These are phyloP conservation scores for Xylariaceae sp. DNA, from an alignment of 2,329 filamentous ascomycete species.

Conservation along the genomic window DNA sequence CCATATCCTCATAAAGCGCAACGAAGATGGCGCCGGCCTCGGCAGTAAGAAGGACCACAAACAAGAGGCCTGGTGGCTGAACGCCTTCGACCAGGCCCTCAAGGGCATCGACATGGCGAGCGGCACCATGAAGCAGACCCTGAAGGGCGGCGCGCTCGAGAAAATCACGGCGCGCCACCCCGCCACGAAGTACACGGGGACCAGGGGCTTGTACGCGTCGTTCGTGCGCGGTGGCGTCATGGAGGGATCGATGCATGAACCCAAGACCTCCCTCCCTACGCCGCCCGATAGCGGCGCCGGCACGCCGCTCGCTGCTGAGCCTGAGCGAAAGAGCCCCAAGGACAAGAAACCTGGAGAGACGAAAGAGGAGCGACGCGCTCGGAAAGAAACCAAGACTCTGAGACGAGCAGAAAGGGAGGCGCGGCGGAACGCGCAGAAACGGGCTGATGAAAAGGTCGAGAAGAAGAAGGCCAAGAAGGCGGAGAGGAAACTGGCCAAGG, in stretches of 20 bases:
- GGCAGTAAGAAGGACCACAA: slow-evolving; percentile 66
- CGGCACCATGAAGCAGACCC: slow-evolving; percentile 51
- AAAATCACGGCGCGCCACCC: slow-evolving; percentile 47
- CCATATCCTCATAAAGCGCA: slow-evolving; percentile 76
- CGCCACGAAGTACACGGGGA: slow-evolving; percentile 51
- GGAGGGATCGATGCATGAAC: slow-evolving; percentile 56
- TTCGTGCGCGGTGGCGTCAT: slow-evolving; percentile 81
- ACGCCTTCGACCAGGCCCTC: slow-evolving; percentile 86
- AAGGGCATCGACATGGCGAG: slow-evolving; percentile 65
- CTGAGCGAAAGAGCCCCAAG: slow-evolving; percentile 27
- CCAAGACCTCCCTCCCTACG: slow-evolving; percentile 23
- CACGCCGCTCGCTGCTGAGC: slow-evolving; percentile 28
- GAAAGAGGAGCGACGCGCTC: slow-evolving; percentile 25
- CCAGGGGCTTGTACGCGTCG: slow-evolving; percentile 66
- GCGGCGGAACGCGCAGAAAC: slow-evolving; percentile 26
- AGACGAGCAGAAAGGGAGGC: slow-evolving; percentile 24
- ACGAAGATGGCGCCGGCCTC: slow-evolving; percentile 73
- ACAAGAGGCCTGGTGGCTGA: slow-evolving; percentile 93
- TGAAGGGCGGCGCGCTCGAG: slow-evolving; percentile 45
- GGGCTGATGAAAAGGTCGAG: slow-evolving; percentile 29
- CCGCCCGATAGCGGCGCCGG: slow-evolving; percentile 31
- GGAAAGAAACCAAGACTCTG: slow-evolving; percentile 31
- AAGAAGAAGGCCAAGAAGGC: slow-evolving; percentile 42
- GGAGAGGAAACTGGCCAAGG: slow-evolving; percentile 34
- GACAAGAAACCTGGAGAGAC: slow-evolving; percentile 24